These are phyloP conservation scores for Alternaria conjuncta DNA, from an alignment of 2,329 filamentous ascomycete species.

Conservation along the genomic window DNA sequence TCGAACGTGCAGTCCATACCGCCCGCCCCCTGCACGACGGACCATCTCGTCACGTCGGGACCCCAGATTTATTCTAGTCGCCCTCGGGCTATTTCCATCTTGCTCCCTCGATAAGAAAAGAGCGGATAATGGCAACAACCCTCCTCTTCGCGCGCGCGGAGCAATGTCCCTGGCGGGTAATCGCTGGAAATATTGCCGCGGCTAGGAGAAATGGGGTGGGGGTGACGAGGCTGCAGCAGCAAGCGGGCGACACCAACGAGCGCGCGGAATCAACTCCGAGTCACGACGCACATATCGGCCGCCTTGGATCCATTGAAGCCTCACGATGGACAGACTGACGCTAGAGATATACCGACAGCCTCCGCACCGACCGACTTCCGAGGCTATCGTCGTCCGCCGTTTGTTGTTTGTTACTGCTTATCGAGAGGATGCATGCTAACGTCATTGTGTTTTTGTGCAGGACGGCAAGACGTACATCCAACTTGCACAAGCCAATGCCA, in stretches of 20 bases:
- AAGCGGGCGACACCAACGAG: not conserved
- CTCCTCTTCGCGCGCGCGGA: not conserved
- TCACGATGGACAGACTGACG: not conserved
- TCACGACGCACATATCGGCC: conserved; percentile 7
- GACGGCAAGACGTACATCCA: conserved; percentile 75
- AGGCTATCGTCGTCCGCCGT: conserved; percentile 1
- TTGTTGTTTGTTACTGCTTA: not conserved
- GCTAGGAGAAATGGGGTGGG: conserved; percentile 10
- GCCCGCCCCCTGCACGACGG: conserved; percentile 19
- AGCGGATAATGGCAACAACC: not conserved
- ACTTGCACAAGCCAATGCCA: conserved; percentile 60
- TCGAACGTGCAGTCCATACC: conserved; percentile 9
- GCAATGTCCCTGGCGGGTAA: conserved; percentile 11
- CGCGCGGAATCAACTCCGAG: not conserved
- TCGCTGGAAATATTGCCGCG: conserved; percentile 5
- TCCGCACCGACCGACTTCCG: not conserved
- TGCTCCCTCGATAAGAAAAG: not conserved
- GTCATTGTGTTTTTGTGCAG: conserved; percentile 49
- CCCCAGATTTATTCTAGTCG: conserved; percentile 14
- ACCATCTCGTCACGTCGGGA: conserved; percentile 21
- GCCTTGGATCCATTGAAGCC: not conserved
- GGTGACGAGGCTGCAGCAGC: conserved; percentile 20
- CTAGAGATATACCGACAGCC: conserved; percentile 4
- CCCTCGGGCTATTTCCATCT: conserved; percentile 11
- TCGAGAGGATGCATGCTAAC: conserved; percentile 14